Base-by-base conservation (phyloP, 106 monocot species). In the Dendrobium huoshanense region DNA sequence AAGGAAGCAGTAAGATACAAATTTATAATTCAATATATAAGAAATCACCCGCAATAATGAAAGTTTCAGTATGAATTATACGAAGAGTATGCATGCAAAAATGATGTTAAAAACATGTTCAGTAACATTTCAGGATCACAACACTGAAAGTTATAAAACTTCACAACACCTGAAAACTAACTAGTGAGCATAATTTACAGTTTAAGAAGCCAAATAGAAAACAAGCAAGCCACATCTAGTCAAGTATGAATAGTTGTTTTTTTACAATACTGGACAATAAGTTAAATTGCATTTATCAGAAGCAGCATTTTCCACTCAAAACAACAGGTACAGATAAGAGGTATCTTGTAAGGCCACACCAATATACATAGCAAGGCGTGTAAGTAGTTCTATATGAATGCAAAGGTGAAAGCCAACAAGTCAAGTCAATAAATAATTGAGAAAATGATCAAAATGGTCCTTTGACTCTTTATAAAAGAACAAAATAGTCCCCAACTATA, bases 1-100 rank as follows among this genome's bases (percentile, higher is more conserved):
- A 31, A 3, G 75, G 67, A 67, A 54, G 48, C 31, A 68, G 74
- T 81, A 44, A 80, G 41, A 79, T 40, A 25, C 4, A 48, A 49
- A 51, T 76, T 24, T 0, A 27, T 15, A 76, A 49, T 5, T 76
- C 4, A 43, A 43, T 37, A 17, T 43, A 29, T 33, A 27, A 33
- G 37, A 72, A 29, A 72, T 16, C 13, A 7, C 64, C 7, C 24
- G 6, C 64, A 24, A 65, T 22, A 22, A 65, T 65, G 64, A 24
- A 37, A 33, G 37, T 70, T 33, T 17, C 5, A 70, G 31, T 17
- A 70, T 37, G 70, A 70, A 11, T 4, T 70, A 15, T 37, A 70
- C 17, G 33, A 70, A 70, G 70, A 37, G 70, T 70, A 24, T 67
- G 25, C 67, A 25, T 67, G 67, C 10, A 19, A 8, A 25, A 67